Base-by-base conservation (phyloP, 495 filamentous ascomycete species). In the Penicillium flavigenum region DNA sequence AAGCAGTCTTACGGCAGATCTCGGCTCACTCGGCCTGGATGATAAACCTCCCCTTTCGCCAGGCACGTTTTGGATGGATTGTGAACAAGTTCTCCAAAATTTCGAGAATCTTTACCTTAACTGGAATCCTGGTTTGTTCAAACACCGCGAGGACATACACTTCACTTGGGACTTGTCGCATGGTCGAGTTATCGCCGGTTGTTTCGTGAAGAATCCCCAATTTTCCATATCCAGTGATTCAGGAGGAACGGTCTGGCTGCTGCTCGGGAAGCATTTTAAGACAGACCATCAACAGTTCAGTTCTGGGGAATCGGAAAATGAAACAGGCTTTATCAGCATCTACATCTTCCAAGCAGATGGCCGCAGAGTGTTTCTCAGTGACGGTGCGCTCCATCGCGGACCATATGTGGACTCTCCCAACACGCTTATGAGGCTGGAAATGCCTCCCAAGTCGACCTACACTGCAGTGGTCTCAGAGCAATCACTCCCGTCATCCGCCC, bases 61-160 rank as follows among this genome's bases (percentile, higher is more conserved):
- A 16, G 91, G 92, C 9, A 86, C 84, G 24, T 96, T 98, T 67
- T 97, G 94, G 92, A 96, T 98, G 76, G 83, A 85, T 27, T 81
- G 92, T 38, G 86, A 92, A 53, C 87, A 90, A 49, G 83, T 96
- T 7, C 80, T 91, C 31, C 92, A 94, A 62, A 84, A 94, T 63
- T 99, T 96, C 60, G 90, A 96, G 58, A 95, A 92, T 24, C 80
- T 98, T 29, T 99, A 98, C 71, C 76, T 98, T 44, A 99, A 97
- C 71, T 99, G 95, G 95, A 96, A 96, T 63, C 92, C 95, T 6
- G 82, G 80, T 2, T 75, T 96, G 8, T 99, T 99, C 72, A 75
- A 73, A 12, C 73, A 87, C 60, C 86, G 90, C 27, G 84, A 96
- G 67, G 92, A 98, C 63, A 81, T 91, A 52, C 94, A 99, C 71